Base-by-base conservation (phyloP, 73 alveolate genomes). In the Vitrella brassicaformis region DNA sequence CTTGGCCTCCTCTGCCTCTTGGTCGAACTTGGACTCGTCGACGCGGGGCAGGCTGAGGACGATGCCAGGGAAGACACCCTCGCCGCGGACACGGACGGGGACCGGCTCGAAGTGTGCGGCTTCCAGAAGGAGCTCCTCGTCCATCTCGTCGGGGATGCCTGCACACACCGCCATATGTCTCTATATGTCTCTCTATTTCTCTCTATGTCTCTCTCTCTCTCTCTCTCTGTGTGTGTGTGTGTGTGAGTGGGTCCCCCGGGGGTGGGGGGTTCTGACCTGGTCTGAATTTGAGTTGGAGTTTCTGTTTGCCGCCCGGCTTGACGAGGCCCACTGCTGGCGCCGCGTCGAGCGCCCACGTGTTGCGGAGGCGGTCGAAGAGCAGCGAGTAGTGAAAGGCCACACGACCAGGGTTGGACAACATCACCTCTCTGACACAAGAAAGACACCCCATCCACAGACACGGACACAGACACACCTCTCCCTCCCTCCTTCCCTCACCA, bases 41-140 rank as follows among this genome's bases (percentile, higher is more conserved):
- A 66, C 30, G 31, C 84, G 84, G 19, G 84, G 84, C 47, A 77
- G 68, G 67, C 47, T 45, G 80, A 88, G 71, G 46, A 88, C 76
- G 67, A 84, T 80, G 66, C 91, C 94, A 0, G 91, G 89, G 80
- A 85, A 88, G 80, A 85, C 78, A 66, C 94, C 94, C 19, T 73
- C 75, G 64, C 91, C 94, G 80, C 86, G 78, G 68, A 88, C 88
- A 67, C 80, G 79, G 70, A 88, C 84, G 31, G 68, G 87, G 81
- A 84, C 91, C 1, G 91, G 91, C 71, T 88, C 94, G 73, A 88
- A 88, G 74, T 88, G 94, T 25, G 94, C 94, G 30, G 80, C 85
- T 77, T 88, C 94, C 56, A 88, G 76, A 67, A 88, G 28, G 22
- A 82, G 85, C 73, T 79, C 91, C 68, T 88, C 94, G 28, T 86